These are phyloP conservation scores for Verticillium klebahnii DNA, from an alignment of 2,329 filamentous ascomycete genomes.

Conservation along the genomic window DNA sequence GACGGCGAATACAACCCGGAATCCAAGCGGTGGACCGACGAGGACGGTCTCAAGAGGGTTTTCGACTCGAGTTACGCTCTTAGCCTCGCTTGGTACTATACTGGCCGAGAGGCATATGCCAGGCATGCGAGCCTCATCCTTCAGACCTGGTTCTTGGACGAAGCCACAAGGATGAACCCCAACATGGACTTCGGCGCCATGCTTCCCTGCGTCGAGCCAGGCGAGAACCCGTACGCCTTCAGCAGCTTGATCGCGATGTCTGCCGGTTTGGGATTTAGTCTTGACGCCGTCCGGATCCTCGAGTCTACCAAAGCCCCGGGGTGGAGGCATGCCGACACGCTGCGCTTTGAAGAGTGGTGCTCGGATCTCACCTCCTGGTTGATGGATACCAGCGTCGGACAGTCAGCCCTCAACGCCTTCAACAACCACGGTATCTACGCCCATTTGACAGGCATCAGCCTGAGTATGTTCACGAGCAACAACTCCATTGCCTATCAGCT, in stretches of 20 bases:
- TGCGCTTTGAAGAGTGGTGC: constrained; percentile 17
- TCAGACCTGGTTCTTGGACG: constrained; percentile 19
- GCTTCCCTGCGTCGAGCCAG: not conserved
- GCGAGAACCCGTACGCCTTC: not conserved
- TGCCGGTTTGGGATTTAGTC: not conserved
- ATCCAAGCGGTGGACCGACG: constrained; percentile 11
- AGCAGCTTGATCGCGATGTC: constrained; percentile 10
- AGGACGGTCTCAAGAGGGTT: constrained; percentile 14
- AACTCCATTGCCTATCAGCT: constrained; percentile 8
- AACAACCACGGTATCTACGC: constrained; percentile 21
- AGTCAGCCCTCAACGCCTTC: not conserved
- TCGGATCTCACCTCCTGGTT: constrained; percentile 18
- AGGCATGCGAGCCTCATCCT: constrained; percentile 17
- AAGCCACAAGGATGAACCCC: constrained; percentile 19
- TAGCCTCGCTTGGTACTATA: constrained; percentile 22
- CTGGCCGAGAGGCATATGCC: constrained; percentile 15
- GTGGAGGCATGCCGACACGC: constrained; percentile 14
- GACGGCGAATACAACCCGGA: constrained; percentile 21
- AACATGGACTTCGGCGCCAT: constrained; percentile 16
- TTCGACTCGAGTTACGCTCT: constrained; percentile 19
- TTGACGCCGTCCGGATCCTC: constrained; percentile 17
- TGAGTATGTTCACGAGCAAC: not conserved
- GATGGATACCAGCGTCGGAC: constrained; percentile 16
- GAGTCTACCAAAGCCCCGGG: constrained; percentile 14
- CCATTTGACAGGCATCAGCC: not conserved